Conservation (phyloP, 202 grass and related monocot genomes). For the Setaria viridis region DNA sequence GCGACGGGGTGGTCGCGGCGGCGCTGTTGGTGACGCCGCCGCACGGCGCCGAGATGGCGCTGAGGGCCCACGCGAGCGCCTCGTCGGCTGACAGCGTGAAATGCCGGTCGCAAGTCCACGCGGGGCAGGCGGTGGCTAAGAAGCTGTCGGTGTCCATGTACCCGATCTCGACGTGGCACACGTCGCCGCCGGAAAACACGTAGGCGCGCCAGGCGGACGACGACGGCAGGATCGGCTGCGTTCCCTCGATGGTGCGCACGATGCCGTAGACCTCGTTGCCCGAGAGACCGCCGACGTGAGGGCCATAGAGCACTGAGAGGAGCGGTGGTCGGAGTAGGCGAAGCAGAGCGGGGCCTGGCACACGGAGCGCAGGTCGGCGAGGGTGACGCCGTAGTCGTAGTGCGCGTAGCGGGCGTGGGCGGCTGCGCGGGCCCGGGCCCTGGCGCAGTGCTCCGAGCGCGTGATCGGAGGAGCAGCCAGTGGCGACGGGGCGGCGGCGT, state of each 20-base stretch:
- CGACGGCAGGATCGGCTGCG: neutral
- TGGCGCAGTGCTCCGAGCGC: neutral
- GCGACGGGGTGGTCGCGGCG: neutral
- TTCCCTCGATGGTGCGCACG: slow-evolving; percentile 1
- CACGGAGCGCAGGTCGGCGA: neutral
- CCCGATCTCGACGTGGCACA: neutral
- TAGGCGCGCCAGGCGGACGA: neutral
- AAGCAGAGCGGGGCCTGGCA: neutral
- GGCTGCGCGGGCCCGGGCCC: too few relatives aligned
- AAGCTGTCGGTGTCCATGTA: neutral
- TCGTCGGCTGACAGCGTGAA: neutral
- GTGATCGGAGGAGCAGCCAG: neutral
- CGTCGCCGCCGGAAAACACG: neutral
- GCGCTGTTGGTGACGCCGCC: neutral
- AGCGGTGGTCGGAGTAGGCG: neutral
- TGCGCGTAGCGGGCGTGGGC: neutral
- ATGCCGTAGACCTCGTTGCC: neutral
- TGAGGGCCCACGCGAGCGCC: neutral
- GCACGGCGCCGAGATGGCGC: neutral
- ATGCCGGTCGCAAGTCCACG: neutral
- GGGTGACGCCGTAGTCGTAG: neutral
- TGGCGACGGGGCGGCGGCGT: neutral
- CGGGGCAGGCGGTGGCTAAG: neutral
- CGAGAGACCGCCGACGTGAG: neutral
- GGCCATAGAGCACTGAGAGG: neutral